phyloP scores from a whole-genome alignment of 305 asterid genomes.

The Fraxinus latifolia region DNA sequence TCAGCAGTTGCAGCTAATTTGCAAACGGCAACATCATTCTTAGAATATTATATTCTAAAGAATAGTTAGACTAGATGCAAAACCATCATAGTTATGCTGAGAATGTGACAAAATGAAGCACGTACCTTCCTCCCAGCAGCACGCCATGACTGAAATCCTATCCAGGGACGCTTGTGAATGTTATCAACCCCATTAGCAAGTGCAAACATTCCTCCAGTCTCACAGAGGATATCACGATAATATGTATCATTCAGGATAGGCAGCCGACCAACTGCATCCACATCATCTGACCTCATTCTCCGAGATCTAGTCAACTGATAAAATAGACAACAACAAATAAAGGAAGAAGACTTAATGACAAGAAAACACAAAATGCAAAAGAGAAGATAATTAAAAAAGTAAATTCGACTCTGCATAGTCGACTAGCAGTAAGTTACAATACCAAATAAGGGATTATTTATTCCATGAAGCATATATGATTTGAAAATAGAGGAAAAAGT shows the following conservation, averaged over 20 bases:
- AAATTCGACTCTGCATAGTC: neutral
- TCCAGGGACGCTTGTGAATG: slow-evolving; percentile 93
- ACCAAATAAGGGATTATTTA: neutral
- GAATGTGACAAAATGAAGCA: slow-evolving; percentile 15
- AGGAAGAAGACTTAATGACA: slow-evolving; percentile 12
- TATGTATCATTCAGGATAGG: slow-evolving; percentile 76
- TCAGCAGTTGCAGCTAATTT: slow-evolving; percentile 13
- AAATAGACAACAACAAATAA: slow-evolving; percentile 27
- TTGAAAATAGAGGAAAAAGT: neutral
- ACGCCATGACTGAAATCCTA: slow-evolving; percentile 99
- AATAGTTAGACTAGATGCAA: slow-evolving; percentile 3
- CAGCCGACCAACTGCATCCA: slow-evolving; percentile 90
- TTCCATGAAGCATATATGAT: neutral
- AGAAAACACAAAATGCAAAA: slow-evolving; percentile 19
- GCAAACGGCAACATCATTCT: slow-evolving; percentile 9
- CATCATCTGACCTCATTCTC: slow-evolving; percentile 85
- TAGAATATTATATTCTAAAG: neutral
- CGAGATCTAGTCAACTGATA: slow-evolving; percentile 63
- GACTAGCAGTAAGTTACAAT: slow-evolving; percentile 10
- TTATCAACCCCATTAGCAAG: slow-evolving; percentile 75
- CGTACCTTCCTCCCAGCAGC: slow-evolving; percentile 84
- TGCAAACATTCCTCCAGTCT: slow-evolving; percentile 92
- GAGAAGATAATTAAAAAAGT: slow-evolving; percentile 2
- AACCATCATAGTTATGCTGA: neutral
- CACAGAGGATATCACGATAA: slow-evolving; percentile 78